phyloP scores from a whole-genome alignment of 2,329 filamentous ascomycete species.

The Aspergillus floridensis region DNA sequence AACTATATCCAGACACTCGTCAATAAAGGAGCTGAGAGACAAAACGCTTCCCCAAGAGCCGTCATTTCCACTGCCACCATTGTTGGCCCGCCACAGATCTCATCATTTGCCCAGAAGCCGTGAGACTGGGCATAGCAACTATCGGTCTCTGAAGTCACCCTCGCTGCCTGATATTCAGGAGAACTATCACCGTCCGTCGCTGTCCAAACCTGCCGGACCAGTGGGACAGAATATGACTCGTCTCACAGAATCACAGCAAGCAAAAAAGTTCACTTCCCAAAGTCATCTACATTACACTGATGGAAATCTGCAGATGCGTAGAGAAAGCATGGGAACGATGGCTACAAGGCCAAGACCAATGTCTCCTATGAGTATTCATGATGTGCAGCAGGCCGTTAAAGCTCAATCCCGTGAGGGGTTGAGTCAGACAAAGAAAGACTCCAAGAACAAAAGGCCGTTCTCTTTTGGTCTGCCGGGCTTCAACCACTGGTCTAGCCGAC shows the following conservation, averaged over 20 bases:
- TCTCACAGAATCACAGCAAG: conserved; percentile 16
- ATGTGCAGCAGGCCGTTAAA: conserved; percentile 13
- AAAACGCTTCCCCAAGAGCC: conserved; percentile 44
- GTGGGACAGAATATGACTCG: conserved; percentile 34
- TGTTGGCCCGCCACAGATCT: conserved; percentile 22
- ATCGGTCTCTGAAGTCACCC: conserved; percentile 2
- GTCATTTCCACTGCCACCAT: conserved; percentile 28
- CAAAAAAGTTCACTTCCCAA: conserved; percentile 12
- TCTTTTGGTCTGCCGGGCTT: conserved; percentile 20
- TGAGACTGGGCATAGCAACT: conserved; percentile 4
- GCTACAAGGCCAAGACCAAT: conserved; percentile 31
- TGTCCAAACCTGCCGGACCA: conserved; percentile 37
- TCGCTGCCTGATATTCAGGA: conserved; percentile 10
- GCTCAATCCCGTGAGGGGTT: conserved; percentile 10
- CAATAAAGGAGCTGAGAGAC: conserved; percentile 32
- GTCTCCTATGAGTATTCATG: conserved; percentile 24
- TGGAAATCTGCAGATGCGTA: conserved; percentile 33
- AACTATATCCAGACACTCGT: conserved; percentile 17
- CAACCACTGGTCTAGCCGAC: conserved; percentile 14
- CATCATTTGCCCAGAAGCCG: conserved; percentile 3
- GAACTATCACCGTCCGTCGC: conserved; percentile 19
- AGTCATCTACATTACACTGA: conserved; percentile 22
- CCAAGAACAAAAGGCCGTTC: conserved; percentile 17
- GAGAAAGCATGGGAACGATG: conserved; percentile 34
- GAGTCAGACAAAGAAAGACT: conserved; percentile 15